These are phyloP conservation scores for Coniochaeta pulveracea DNA, from an alignment of 2,329 filamentous ascomycete species.

Conservation along the genomic window DNA sequence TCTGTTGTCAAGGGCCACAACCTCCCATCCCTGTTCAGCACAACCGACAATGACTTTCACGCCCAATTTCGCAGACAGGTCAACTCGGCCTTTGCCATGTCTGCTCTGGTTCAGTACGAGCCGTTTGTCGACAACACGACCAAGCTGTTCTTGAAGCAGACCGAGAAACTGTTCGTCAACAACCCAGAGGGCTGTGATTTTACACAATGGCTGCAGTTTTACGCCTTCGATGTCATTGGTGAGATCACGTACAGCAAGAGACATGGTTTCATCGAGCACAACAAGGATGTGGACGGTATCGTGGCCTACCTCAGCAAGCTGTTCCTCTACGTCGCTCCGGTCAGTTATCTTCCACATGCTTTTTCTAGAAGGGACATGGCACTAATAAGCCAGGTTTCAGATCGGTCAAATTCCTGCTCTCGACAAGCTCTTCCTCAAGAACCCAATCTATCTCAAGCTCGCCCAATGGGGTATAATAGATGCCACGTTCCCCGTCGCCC, in stretches of 20 bases:
- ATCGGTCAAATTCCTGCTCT: slow-evolving; percentile 64
- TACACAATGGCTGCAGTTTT: slow-evolving; percentile 65
- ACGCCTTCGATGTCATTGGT: slow-evolving; percentile 73
- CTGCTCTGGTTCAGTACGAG: slow-evolving; percentile 65
- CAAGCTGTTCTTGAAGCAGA: slow-evolving; percentile 56
- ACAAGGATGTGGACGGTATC: slow-evolving; percentile 66
- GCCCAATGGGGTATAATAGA: slow-evolving; percentile 57
- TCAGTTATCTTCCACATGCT: slow-evolving; percentile 17
- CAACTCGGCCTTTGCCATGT: slow-evolving; percentile 70
- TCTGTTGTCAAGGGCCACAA: slow-evolving; percentile 57
- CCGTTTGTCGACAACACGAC: slow-evolving; percentile 69
- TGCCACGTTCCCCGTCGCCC: slow-evolving; percentile 59
- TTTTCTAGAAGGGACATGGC: neutral
- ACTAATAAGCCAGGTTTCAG: slow-evolving; percentile 20
- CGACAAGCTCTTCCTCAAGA: slow-evolving; percentile 61
- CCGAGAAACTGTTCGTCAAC: slow-evolving; percentile 40
- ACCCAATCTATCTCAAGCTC: slow-evolving; percentile 58
- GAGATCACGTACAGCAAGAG: slow-evolving; percentile 67
- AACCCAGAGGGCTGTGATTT: slow-evolving; percentile 45
- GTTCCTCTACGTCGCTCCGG: slow-evolving; percentile 61
- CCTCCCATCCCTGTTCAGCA: slow-evolving; percentile 65
- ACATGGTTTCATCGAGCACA: slow-evolving; percentile 64
- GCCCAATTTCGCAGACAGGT: slow-evolving; percentile 64
- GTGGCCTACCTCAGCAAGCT: slow-evolving; percentile 51
- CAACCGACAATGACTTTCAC: slow-evolving; percentile 64